Conservation (phyloP, 371 early-diverging fungal genomes). For the Choanephora cucurbitarum region DNA sequence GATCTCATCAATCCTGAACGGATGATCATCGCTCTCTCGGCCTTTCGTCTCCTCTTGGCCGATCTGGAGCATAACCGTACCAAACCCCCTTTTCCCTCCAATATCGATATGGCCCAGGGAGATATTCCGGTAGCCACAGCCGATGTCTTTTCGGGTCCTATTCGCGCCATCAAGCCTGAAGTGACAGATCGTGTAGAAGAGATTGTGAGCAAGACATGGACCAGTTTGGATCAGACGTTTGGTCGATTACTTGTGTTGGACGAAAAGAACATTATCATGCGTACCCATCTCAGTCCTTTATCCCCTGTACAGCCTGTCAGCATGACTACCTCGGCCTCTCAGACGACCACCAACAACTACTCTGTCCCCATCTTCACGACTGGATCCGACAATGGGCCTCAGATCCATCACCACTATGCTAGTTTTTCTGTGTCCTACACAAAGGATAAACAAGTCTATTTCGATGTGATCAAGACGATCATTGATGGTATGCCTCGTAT, state of each 20-base stretch:
- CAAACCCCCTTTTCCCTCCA: conserved; percentile 60
- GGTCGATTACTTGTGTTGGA: conserved; percentile 53
- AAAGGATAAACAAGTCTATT: conserved; percentile 69
- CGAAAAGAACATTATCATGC: conserved; percentile 52
- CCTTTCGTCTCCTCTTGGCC: conserved; percentile 70
- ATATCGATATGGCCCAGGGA: conserved; percentile 48
- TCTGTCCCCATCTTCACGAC: conserved; percentile 42
- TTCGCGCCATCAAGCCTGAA: conserved; percentile 48
- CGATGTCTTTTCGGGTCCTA: conserved; percentile 38
- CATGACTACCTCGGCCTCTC: conserved; percentile 6
- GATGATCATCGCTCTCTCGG: conserved; percentile 72
- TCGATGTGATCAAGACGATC: conserved; percentile 67
- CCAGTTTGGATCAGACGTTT: conserved; percentile 59
- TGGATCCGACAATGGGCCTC: conserved; percentile 35
- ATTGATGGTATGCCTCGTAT: conserved; percentile 76
- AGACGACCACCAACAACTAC: conserved; percentile 35
- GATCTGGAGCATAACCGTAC: conserved; percentile 64
- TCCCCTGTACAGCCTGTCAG: not conserved
- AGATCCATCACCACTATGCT: conserved; percentile 63
- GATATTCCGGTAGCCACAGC: conserved; percentile 44
- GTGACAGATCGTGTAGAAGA: conserved; percentile 59
- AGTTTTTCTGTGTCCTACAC: conserved; percentile 61
- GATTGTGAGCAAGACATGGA: conserved; percentile 52
- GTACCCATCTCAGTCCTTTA: conserved; percentile 10
- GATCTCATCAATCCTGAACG: conserved; percentile 73